phyloP scores from a whole-genome alignment of 257 asterid species.

The Anisodus tanguticus region DNA sequence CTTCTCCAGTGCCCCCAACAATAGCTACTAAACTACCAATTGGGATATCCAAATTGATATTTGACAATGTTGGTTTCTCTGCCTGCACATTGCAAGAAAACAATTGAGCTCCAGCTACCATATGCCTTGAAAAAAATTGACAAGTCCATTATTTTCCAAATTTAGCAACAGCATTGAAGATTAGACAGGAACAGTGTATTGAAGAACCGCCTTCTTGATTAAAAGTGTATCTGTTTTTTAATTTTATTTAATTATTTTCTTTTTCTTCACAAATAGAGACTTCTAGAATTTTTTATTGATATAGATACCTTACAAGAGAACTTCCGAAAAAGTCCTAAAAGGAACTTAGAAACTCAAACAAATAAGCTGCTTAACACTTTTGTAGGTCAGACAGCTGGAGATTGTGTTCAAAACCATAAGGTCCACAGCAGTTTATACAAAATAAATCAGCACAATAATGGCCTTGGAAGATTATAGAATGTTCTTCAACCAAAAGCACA shows the following conservation, averaged over 20 bases:
- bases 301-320: neutral
- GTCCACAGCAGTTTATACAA: neutral
- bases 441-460: neutral
- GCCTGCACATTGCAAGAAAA: conserved; percentile 47
- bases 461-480: neutral
- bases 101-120: neutral
- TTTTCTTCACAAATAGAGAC: neutral
- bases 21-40: conserved; percentile 87
- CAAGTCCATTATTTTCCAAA: conserved; percentile 7
- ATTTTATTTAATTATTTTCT: neutral
- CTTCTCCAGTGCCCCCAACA: conserved; percentile 97
- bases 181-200: neutral
- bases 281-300: neutral
- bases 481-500: neutral
- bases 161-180: neutral
- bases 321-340: neutral
- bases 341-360: neutral
- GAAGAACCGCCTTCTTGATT: neutral
- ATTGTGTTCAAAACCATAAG: neutral
- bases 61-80: conserved; percentile 76
- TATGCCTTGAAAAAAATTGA: neutral
- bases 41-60: conserved; percentile 87
- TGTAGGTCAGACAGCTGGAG: neutral
- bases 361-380: conserved; percentile 6
- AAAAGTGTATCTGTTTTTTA: neutral